Evolutionary conservation across 192 early-diverging fungal genomes (phyloP).

Genomic region (Coemansia sp.): DNA sequence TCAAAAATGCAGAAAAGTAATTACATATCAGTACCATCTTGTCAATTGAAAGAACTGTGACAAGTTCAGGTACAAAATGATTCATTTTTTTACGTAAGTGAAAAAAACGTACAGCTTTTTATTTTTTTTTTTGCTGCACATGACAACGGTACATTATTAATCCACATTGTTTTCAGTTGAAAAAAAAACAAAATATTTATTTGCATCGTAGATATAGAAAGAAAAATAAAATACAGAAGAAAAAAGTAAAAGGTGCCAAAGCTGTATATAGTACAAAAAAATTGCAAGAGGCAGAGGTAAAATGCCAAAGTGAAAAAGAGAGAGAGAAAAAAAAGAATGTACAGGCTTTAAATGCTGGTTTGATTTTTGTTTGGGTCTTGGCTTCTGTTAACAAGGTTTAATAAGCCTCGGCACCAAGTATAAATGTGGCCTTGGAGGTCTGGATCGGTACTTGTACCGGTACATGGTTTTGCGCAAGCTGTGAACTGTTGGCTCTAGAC

Average conservation of each 20-base stretch:
- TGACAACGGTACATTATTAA: too few relatives aligned
- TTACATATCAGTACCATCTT: too few relatives aligned
- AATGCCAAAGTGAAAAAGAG: neutral
- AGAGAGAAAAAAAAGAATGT: neutral
- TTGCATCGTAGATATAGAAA: too few relatives aligned
- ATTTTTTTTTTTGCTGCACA: too few relatives aligned
- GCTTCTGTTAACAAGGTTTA: constrained; percentile 1
- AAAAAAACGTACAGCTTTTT: too few relatives aligned
- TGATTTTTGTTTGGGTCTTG: neutral
- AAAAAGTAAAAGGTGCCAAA: constrained; percentile 1
- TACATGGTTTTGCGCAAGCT: neutral
- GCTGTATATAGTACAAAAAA: neutral
- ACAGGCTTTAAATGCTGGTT: neutral
- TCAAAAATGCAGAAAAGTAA: too few relatives aligned
- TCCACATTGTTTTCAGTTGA: constrained; percentile 3
- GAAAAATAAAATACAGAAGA: constrained; percentile 13
- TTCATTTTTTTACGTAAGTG: too few relatives aligned
- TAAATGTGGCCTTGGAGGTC: constrained; percentile 16
- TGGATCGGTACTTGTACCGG: neutral
- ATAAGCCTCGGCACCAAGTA: constrained; percentile 14
- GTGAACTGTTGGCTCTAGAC: constrained; percentile 14
- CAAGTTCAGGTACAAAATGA: too few relatives aligned
- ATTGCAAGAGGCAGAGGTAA: neutral
- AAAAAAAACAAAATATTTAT: constrained; percentile 5
- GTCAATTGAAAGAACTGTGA: too few relatives aligned